phyloP scores from a whole-genome alignment of 116 monocot species.

The Cymodocea nodosa region DNA sequence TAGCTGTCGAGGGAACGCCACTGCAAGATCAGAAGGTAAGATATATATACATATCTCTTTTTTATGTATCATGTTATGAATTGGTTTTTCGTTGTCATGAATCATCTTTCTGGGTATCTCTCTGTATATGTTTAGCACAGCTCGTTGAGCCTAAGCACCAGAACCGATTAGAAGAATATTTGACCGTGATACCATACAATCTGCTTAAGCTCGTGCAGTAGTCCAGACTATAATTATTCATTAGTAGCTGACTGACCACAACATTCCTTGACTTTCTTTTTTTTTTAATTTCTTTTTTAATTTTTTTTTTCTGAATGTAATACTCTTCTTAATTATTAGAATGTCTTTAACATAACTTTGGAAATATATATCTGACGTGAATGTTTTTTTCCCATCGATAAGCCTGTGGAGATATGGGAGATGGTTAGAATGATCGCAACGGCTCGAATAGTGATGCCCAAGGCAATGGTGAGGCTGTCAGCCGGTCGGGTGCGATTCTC shows the following conservation, averaged over 20 bases:
- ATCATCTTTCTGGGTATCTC: not conserved
- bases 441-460: conserved; percentile 93
- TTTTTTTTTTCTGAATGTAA: not conserved
- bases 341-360: no score
- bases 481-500: conserved; percentile 90
- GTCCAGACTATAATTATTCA: no score
- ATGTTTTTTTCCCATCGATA: not conserved
- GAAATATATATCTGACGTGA: not conserved
- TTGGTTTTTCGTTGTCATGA: not conserved
- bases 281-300: no score
- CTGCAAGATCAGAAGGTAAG: conserved; percentile 94
- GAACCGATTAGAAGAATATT: not conserved
- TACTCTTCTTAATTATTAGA: not conserved
- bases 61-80: not conserved
- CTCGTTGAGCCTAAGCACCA: not conserved
- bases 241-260: no score
- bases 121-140: not conserved
- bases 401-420: conserved; percentile 99
- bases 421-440: conserved; percentile 98
- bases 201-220: no score
- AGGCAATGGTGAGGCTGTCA: conserved; percentile 93
- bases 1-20: conserved; percentile 95
- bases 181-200: no score
- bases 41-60: no score
- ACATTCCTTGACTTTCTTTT: no score